Evolutionary conservation across 2,329 filamentous ascomycete genomes (phyloP).

Genomic region (Aureobasidium sp.): DNA sequence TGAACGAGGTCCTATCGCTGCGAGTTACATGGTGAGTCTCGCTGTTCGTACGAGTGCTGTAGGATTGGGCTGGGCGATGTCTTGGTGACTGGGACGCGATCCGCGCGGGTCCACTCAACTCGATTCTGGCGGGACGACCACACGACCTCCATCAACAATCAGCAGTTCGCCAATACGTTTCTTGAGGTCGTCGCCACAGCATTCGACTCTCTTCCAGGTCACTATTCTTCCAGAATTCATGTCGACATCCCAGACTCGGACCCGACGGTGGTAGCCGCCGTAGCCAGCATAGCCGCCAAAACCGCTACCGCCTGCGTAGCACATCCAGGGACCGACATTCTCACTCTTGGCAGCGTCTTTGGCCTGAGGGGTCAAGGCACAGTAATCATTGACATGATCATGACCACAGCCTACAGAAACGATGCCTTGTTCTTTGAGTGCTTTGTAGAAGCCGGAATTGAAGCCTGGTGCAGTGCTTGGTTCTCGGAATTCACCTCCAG

Average conservation of each 20-base stretch:
- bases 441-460: conserved; percentile 90
- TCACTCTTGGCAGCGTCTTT: conserved; percentile 34
- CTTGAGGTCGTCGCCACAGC: conserved; percentile 41
- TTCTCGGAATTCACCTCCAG: conserved; percentile 70
- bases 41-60: neutral
- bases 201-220: conserved; percentile 88
- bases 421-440: conserved; percentile 76
- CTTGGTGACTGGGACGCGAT: neutral
- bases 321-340: conserved; percentile 71
- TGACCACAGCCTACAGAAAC: conserved; percentile 87
- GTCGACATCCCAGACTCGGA: conserved; percentile 88
- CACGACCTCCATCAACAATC: conserved; percentile 52
- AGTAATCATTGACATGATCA: conserved; percentile 97
- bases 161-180: conserved; percentile 53
- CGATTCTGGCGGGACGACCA: conserved; percentile 30
- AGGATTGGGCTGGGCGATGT: neutral
- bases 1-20: neutral
- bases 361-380: conserved; percentile 51
- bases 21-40: neutral
- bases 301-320: conserved; percentile 84
- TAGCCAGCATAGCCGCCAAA: conserved; percentile 96
- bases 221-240: conserved; percentile 81
- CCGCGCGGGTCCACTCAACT: neutral
- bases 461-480: conserved; percentile 78
- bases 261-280: conserved; percentile 71